Percentiles rank a stretch among this genome's conserved stretches.
These are phyloP conservation scores for Russula dissimulans DNA, from an alignment of 768 basidiomycete genomes.

Conservation along the genomic window DNA sequence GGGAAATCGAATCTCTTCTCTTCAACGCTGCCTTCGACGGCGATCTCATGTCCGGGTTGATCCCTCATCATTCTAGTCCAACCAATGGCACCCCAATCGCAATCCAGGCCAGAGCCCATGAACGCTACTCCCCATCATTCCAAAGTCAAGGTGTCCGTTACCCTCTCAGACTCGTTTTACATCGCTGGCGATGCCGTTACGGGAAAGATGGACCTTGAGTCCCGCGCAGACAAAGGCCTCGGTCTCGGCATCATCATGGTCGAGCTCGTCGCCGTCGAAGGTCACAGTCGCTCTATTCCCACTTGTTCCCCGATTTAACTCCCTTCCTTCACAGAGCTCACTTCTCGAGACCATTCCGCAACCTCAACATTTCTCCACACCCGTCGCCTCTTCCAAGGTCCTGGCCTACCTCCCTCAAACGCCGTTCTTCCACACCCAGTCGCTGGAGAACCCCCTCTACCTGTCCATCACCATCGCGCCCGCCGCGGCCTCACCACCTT, in stretches of 20 bases:
- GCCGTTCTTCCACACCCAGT: slow-evolving; percentile 59
- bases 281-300: slow-evolving; percentile 28
- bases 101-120: slow-evolving; percentile 53
- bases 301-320: not conserved
- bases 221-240: slow-evolving; percentile 59
- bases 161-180: slow-evolving; percentile 48
- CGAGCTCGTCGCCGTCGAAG: slow-evolving; percentile 67
- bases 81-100: slow-evolving; percentile 25
- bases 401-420: slow-evolving; percentile 74
- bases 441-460: slow-evolving; percentile 51
- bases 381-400: slow-evolving; percentile 69
- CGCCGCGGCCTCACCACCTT: slow-evolving; percentile 72
- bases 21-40: not conserved
- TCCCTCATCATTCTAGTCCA: not conserved
- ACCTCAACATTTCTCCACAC: slow-evolving; percentile 68
- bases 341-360: slow-evolving; percentile 71
- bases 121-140: slow-evolving; percentile 73
- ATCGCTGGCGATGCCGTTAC: slow-evolving; percentile 58
- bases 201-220: slow-evolving; percentile 76
- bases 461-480: slow-evolving; percentile 58
- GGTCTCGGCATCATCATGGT: slow-evolving; percentile 71
- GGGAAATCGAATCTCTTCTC: not conserved
- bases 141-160: slow-evolving; percentile 63
- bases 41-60: slow-evolving; percentile 5
- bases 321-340: slow-evolving; percentile 43